These are phyloP conservation scores for Acrocalymma vagum DNA, from an alignment of 2,329 filamentous ascomycete species.

Conservation along the genomic window DNA sequence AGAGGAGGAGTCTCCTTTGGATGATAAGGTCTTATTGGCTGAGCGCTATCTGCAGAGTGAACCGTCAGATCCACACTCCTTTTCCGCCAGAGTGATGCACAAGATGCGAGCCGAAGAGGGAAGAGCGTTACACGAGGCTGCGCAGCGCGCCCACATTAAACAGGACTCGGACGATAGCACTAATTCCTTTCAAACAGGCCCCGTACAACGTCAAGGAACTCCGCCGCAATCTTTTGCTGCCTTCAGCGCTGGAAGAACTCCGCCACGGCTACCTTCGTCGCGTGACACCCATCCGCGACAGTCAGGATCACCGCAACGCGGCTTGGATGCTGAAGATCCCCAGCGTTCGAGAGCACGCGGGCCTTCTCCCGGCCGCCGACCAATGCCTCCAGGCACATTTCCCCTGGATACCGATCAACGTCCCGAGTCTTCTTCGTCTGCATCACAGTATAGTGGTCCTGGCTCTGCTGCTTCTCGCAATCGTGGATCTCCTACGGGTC, in stretches of 20 bases:
- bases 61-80: constrained; percentile 50
- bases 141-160: constrained; percentile 33
- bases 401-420: constrained; percentile 35
- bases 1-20: constrained; percentile 35
- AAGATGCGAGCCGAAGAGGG: constrained; percentile 64
- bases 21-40: constrained; percentile 29
- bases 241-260: constrained; percentile 27
- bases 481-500: constrained; percentile 26
- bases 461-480: constrained; percentile 31
- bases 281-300: constrained; percentile 17
- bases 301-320: constrained; percentile 20
- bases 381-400: constrained; percentile 33
- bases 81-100: constrained; percentile 56
- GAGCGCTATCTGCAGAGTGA: constrained; percentile 41
- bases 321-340: constrained; percentile 35
- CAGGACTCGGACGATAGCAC: constrained; percentile 41
- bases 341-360: constrained; percentile 38
- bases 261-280: constrained; percentile 26
- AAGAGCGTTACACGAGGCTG: constrained; percentile 56
- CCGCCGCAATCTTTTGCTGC: constrained; percentile 31
- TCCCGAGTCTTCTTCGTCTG: constrained; percentile 33
- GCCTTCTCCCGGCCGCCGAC: constrained; percentile 35
- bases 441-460: constrained; percentile 35
- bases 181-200: constrained; percentile 34
- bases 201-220: constrained; percentile 28